Evolutionary conservation across 495 filamentous ascomycete genomes (phyloP).

Genomic region (Apiosordaria backusii): DNA sequence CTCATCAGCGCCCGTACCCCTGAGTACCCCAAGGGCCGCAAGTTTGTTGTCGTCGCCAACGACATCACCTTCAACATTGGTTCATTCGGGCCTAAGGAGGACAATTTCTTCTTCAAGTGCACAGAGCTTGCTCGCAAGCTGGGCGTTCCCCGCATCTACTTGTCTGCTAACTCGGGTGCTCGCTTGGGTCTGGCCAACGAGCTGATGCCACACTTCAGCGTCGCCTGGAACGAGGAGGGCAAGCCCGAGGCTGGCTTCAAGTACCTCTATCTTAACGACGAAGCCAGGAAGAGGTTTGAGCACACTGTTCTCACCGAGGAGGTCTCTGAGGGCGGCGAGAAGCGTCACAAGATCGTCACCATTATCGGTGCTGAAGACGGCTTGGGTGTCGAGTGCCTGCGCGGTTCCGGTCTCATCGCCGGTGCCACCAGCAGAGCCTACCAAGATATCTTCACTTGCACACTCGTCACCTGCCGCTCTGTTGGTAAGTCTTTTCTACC

Average conservation of each 20-base stretch:
- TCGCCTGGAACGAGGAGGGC: constrained; percentile 85
- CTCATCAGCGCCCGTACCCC: constrained; percentile 93
- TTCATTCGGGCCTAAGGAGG: constrained; percentile 92
- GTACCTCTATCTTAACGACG: constrained; percentile 92
- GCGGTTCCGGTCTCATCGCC: constrained; percentile 95
- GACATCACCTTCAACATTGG: constrained; percentile 99
- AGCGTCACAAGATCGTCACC: constrained; percentile 89
- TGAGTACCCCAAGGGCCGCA: constrained; percentile 90
- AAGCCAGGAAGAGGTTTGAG: constrained; percentile 83
- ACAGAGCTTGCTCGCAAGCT: constrained; percentile 90
- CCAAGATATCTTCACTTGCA: constrained; percentile 98
- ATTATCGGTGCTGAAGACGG: constrained; percentile 94
- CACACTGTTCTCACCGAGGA: constrained; percentile 88
- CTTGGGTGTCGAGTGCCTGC: constrained; percentile 94
- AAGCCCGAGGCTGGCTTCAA: constrained; percentile 93
- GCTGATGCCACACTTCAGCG: constrained; percentile 92
- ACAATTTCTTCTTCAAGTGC: constrained; percentile 98
- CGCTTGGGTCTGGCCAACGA: constrained; percentile 96
- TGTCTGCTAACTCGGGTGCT: constrained; percentile 99
- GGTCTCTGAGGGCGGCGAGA: constrained; percentile 80
- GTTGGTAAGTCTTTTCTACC: constrained; percentile 57
- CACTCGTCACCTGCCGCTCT: constrained; percentile 93
- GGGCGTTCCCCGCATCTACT: constrained; percentile 93
- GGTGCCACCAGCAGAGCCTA: constrained; percentile 96
- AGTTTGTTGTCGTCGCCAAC: constrained; percentile 95